These are phyloP conservation scores for Penicillium verrucosum DNA, from an alignment of 2,329 filamentous ascomycete species.

Conservation along the genomic window DNA sequence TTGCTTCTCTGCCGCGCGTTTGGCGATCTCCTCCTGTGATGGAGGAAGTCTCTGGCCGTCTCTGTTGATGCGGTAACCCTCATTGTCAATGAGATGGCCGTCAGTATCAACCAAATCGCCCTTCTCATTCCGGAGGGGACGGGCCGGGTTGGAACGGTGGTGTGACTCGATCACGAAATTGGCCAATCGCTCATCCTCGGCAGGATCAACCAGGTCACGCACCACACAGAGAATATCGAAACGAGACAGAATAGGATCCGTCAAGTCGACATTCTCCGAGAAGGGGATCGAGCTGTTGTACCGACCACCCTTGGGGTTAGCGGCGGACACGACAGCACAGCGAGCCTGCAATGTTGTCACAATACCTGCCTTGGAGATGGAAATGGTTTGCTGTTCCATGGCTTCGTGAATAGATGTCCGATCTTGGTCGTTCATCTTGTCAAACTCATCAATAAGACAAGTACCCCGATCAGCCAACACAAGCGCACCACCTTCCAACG, in stretches of 20 bases:
- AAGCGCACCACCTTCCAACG: slow-evolving; percentile 88
- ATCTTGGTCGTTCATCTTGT: slow-evolving; percentile 99
- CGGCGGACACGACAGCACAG: slow-evolving; percentile 92
- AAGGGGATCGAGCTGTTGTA: slow-evolving; percentile 97
- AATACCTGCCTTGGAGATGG: slow-evolving; percentile 97
- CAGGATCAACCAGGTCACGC: slow-evolving; percentile 87
- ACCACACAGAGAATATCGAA: slow-evolving; percentile 98
- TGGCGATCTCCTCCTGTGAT: slow-evolving; percentile 46
- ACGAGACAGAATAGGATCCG: slow-evolving; percentile 94
- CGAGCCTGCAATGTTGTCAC: slow-evolving; percentile 95
- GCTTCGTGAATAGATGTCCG: slow-evolving; percentile 98
- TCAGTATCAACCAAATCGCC: slow-evolving; percentile 45
- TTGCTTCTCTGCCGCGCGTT: slow-evolving; percentile 39
- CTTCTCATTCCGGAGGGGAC: slow-evolving; percentile 48
- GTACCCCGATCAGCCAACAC: slow-evolving; percentile 93
- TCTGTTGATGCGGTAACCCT: slow-evolving; percentile 51
- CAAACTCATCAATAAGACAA: slow-evolving; percentile 96
- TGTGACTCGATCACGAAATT: slow-evolving; percentile 95
- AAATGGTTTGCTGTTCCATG: slow-evolving; percentile 99
- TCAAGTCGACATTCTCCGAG: slow-evolving; percentile 92
- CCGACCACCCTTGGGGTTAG: slow-evolving; percentile 91
- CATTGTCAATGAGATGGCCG: slow-evolving; percentile 59
- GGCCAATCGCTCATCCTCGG: slow-evolving; percentile 87
- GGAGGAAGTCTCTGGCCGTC: slow-evolving; percentile 37
- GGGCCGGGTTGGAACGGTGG: slow-evolving; percentile 75